Base-by-base conservation (phyloP, 306 rosid genomes). In the Pachyrhizus erosus region DNA sequence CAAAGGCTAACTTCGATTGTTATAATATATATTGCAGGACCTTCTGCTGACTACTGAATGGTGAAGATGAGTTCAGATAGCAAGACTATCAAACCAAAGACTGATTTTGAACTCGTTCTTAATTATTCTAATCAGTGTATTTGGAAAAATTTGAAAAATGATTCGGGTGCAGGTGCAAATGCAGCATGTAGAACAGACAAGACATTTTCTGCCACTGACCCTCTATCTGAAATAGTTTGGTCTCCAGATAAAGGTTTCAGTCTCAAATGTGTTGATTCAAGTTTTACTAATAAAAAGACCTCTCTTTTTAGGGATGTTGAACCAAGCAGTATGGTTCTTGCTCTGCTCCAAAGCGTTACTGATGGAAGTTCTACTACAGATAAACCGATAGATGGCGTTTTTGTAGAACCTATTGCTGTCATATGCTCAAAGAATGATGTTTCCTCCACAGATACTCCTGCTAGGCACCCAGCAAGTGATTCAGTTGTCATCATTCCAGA, bases 91-190 rank as follows among this genome's bases (percentile, higher is more conserved):
- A 92, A 93, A 58, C 85, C 93, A 6, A 87, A 76, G 75, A 81
- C 78, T 26, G 93, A 89, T 86, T 78, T 90, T 75, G 92, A 86
- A 73, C 92, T 88, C 46, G 75, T 70, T 60, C 61, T 82, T 82
- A 83, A 87, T 54, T 77, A 87, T 82, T 83, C 89, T 29, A 82
- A 81, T 65, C 85, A 81, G 7, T 73, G 71, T 82, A 64, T 52
- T 75, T 72, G 85, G 87, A 72, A 85, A 73, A 69, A 31, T 14
- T 70, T 85, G 87, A 82, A 69, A 37, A 80, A 81, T 81, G 90
- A 86, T 40, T 75, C 84, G 46, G 89, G 98, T 93, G 99, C 92
- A 96, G 97, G 97, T 93, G 99, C 96, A 96, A 92, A 96, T 96
- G 99, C 97, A 88, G 90, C 82, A 88, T 89, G 85, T 43, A 84